Evolutionary conservation across 306 rosid species (phyloP).

Genomic region (Prunus davidiana): DNA sequence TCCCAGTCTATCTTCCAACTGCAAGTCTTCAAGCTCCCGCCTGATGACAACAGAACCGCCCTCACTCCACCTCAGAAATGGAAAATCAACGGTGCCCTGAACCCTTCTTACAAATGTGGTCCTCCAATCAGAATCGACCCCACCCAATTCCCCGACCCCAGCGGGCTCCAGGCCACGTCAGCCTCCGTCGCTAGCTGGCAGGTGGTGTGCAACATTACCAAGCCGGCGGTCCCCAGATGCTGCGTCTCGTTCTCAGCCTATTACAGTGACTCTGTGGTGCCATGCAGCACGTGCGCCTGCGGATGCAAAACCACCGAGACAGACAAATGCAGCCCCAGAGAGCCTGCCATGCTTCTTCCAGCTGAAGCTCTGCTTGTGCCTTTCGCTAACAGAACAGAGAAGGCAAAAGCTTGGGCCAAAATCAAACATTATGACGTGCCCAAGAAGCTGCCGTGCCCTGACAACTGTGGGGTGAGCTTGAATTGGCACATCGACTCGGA

Average conservation of each 20-base stretch:
- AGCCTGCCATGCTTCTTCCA: constrained; percentile 50
- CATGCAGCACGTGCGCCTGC: constrained; percentile 86
- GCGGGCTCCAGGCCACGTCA: constrained; percentile 46
- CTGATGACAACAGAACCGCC: constrained; percentile 63
- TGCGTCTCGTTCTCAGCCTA: constrained; percentile 79
- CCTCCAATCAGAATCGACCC: constrained; percentile 63
- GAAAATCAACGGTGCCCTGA: constrained; percentile 56
- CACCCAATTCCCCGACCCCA: constrained; percentile 59
- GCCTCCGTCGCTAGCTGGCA: constrained; percentile 78
- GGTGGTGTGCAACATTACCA: constrained; percentile 66
- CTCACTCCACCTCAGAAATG: constrained; percentile 71
- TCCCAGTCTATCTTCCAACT: constrained; percentile 66
- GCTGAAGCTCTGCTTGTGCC: constrained; percentile 72
- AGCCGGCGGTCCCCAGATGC: constrained; percentile 54
- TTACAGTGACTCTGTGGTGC: constrained; percentile 68
- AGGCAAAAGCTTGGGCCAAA: constrained; percentile 74
- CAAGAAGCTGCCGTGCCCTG: constrained; percentile 56
- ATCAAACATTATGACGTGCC: constrained; percentile 45
- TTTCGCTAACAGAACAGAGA: constrained; percentile 50
- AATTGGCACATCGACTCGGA: constrained; percentile 83
- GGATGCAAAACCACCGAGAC: constrained; percentile 40
- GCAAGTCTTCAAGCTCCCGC: constrained; percentile 68
- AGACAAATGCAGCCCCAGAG: constrained; percentile 36
- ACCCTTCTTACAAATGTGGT: constrained; percentile 63
- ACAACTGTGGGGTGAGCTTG: constrained; percentile 74